phyloP scores from a whole-genome alignment of 768 basidiomycete genomes.

The Tricholoma bakamatsutake region DNA sequence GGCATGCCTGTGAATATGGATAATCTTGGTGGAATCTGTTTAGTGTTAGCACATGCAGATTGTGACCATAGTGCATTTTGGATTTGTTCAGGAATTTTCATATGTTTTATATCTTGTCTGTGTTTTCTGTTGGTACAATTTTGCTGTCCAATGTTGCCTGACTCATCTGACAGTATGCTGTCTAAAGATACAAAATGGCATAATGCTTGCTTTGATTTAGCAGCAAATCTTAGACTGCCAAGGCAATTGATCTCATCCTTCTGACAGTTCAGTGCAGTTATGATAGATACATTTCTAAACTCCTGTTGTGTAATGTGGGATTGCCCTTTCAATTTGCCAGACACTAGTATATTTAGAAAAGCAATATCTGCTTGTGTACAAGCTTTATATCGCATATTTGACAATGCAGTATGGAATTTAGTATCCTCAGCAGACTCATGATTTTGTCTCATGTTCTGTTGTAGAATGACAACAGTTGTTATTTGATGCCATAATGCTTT shows the following conservation, averaged over 20 bases:
- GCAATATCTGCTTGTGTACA: slow-evolving; percentile 29
- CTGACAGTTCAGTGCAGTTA: slow-evolving; percentile 29
- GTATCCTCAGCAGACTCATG: background rate
- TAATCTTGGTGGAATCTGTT: slow-evolving; percentile 2
- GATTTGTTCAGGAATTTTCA: background rate
- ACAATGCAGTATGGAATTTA: too few relatives aligned
- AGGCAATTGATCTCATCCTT: slow-evolving; percentile 32
- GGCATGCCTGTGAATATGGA: slow-evolving; percentile 27
- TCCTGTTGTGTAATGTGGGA: background rate
- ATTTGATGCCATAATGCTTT: slow-evolving; percentile 26
- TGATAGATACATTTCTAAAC: slow-evolving; percentile 31
- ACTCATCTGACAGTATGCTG: background rate
- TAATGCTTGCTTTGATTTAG: slow-evolving; percentile 21
- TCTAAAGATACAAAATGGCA: slow-evolving; percentile 22
- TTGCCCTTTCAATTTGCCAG: too few relatives aligned
- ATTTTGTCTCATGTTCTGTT: too few relatives aligned
- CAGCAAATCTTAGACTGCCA: slow-evolving; percentile 25
- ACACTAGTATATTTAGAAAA: too few relatives aligned
- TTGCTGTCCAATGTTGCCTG: background rate
- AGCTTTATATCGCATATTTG: slow-evolving; percentile 21
- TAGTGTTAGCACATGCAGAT: background rate
- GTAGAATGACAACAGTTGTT: slow-evolving; percentile 19
- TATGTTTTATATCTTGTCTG: background rate
- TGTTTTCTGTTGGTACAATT: background rate
- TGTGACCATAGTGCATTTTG: background rate